Evolutionary conservation across 768 basidiomycete genomes (phyloP).

Genomic region (Lactarius akahatsu): DNA sequence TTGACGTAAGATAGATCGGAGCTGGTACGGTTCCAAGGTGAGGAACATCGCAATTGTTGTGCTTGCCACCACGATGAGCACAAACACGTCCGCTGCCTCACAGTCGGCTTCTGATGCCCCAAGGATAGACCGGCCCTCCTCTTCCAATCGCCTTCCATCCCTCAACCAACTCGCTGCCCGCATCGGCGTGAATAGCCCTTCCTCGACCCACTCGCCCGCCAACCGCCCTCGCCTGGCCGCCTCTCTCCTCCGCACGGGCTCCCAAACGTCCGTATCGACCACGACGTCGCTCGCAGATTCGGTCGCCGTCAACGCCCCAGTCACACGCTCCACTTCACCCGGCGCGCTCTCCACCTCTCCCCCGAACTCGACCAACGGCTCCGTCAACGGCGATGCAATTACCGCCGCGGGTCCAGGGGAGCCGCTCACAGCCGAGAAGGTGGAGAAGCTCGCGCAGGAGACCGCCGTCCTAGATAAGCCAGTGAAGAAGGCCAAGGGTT

Average conservation of each 20-base stretch:
- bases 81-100: slow-evolving; percentile 28
- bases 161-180: slow-evolving; percentile 81
- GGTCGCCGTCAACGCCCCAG: slow-evolving; percentile 61
- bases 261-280: slow-evolving; percentile 42
- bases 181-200: slow-evolving; percentile 49
- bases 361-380: slow-evolving; percentile 44
- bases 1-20: no score
- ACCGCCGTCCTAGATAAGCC: slow-evolving; percentile 36
- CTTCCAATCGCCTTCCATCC: slow-evolving; percentile 57
- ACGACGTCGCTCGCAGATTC: slow-evolving; percentile 52
- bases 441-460: slow-evolving; percentile 64
- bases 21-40: no score
- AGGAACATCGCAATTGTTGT: slow-evolving; percentile 4
- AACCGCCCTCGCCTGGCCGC: slow-evolving; percentile 72
- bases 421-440: slow-evolving; percentile 61
- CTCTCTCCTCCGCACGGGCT: slow-evolving; percentile 62
- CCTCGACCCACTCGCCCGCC: slow-evolving; percentile 31
- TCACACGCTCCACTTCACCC: slow-evolving; percentile 68
- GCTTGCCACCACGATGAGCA: slow-evolving; percentile 19
- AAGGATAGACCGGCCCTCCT: slow-evolving; percentile 40
- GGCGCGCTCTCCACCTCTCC: slow-evolving; percentile 48
- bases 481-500: slow-evolving; percentile 47
- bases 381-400: slow-evolving; percentile 38
- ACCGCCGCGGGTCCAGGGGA: slow-evolving; percentile 40
- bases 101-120: slow-evolving; percentile 38